These are phyloP conservation scores for Aspergillus fructus DNA, from an alignment of 2,329 filamentous ascomycete genomes.

Conservation along the genomic window DNA sequence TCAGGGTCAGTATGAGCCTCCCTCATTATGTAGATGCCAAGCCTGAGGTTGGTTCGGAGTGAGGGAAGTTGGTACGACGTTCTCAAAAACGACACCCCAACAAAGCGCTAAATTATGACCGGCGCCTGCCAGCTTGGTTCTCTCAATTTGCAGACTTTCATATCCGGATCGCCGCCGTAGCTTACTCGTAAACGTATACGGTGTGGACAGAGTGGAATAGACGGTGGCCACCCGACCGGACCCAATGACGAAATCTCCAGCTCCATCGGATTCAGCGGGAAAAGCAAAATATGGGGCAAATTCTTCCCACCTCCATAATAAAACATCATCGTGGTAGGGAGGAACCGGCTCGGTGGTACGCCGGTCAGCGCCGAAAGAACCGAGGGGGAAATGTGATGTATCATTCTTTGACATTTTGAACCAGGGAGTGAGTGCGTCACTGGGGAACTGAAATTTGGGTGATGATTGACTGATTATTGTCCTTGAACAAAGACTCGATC, in stretches of 20 bases:
- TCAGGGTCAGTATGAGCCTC: neutral
- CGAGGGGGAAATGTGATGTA: constrained; percentile 6
- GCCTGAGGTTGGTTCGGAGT: too few relatives aligned
- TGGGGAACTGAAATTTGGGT: neutral
- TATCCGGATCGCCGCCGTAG: neutral
- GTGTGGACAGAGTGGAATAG: neutral
- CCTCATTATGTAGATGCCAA: too few relatives aligned
- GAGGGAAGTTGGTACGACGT: neutral
- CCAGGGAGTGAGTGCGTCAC: neutral
- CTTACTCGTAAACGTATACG: neutral
- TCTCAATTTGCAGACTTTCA: neutral
- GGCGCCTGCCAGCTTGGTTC: neutral
- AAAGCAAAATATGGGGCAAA: neutral
- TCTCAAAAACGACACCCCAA: too few relatives aligned
- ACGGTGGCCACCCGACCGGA: too few relatives aligned
- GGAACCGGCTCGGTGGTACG: neutral
- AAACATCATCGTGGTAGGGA: neutral
- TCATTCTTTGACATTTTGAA: neutral
- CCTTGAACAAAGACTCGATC: neutral
- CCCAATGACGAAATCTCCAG: neutral
- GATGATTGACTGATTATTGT: neutral
- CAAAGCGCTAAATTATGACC: too few relatives aligned
- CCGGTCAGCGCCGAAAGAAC: neutral
- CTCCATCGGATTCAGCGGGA: neutral
- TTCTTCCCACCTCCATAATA: neutral